A percentile compares a stretch with the other conserved stretches of the same genome.
phyloP scores from a whole-genome alignment of 2,329 filamentous ascomycete genomes.

The Cryphonectria radicalis region DNA sequence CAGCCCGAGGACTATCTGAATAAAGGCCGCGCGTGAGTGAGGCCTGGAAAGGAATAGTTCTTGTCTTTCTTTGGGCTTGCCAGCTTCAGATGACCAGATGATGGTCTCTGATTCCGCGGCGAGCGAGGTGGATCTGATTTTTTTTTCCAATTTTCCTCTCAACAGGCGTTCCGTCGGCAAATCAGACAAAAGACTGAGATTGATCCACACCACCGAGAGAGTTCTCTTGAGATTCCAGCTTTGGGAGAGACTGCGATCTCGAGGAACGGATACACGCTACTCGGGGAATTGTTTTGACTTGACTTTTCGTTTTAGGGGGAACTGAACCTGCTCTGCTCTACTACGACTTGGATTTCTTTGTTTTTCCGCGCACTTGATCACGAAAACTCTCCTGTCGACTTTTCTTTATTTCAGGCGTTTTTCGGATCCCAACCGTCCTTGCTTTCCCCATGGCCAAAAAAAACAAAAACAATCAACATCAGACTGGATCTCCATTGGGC shows the following conservation, averaged over 20 bases:
- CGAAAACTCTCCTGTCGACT: background rate
- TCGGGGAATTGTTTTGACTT: constrained; percentile 12
- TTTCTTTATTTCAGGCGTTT: constrained; percentile 27
- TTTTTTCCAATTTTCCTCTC: constrained; percentile 15
- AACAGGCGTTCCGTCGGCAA: constrained; percentile 27
- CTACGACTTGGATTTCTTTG: constrained; percentile 25
- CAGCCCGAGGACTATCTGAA: constrained; percentile 61
- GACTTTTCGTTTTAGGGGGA: constrained; percentile 22
- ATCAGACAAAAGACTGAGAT: constrained; percentile 23
- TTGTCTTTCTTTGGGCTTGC: constrained; percentile 13
- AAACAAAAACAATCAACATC: constrained; percentile 11
- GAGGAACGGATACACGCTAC: constrained; percentile 23
- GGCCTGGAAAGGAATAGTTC: background rate
- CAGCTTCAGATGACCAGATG: constrained; percentile 1
- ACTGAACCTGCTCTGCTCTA: constrained; percentile 21
- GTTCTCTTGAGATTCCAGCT: constrained; percentile 23
- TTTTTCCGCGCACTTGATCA: background rate
- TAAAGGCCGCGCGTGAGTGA: constrained; percentile 22
- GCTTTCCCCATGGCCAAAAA: constrained; percentile 21
- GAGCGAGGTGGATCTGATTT: constrained; percentile 20
- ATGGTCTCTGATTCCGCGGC: constrained; percentile 13
- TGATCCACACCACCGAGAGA: constrained; percentile 21
- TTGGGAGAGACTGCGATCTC: constrained; percentile 22
- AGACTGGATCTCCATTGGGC: constrained; percentile 27
- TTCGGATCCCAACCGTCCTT: constrained; percentile 23